Conservation (phyloP, 2,329 filamentous ascomycete genomes). For the Aspergillus clavatus region DNA sequence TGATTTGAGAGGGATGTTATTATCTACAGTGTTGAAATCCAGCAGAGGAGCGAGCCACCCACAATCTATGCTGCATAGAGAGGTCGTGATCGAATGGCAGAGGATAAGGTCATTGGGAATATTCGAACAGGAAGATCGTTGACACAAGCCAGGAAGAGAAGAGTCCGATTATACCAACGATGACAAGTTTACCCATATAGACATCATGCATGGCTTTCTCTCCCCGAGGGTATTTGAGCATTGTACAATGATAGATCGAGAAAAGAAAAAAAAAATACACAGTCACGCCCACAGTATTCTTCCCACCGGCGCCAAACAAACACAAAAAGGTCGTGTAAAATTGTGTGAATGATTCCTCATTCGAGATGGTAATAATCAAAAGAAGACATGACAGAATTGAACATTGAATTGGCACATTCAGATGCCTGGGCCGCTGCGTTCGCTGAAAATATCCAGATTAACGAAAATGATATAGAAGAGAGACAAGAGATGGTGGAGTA, state of each 20-base stretch:
- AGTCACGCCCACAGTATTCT: slow-evolving; percentile 18
- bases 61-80: no score
- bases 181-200: slow-evolving; percentile 15
- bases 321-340: slow-evolving; percentile 6
- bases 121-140: no score
- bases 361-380: slow-evolving; percentile 14
- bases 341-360: slow-evolving; percentile 9
- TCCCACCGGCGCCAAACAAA: slow-evolving; percentile 23
- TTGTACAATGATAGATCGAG: slow-evolving; percentile 31
- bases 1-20: no score
- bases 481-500: slow-evolving; percentile 7
- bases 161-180: slow-evolving; percentile 3
- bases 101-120: no score
- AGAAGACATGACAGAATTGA: slow-evolving; percentile 20
- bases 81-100: background rate
- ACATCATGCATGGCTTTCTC: slow-evolving; percentile 24
- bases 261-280: slow-evolving; percentile 16
- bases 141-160: background rate
- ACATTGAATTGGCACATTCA: slow-evolving; percentile 13
- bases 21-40: no score
- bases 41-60: no score
- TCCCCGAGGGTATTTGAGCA: slow-evolving; percentile 34
- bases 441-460: slow-evolving; percentile 14
- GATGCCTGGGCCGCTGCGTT: slow-evolving; percentile 11
- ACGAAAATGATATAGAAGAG: slow-evolving; percentile 13